phyloP scores from a whole-genome alignment of 257 asterid genomes.

The Nemophila menziesii region DNA sequence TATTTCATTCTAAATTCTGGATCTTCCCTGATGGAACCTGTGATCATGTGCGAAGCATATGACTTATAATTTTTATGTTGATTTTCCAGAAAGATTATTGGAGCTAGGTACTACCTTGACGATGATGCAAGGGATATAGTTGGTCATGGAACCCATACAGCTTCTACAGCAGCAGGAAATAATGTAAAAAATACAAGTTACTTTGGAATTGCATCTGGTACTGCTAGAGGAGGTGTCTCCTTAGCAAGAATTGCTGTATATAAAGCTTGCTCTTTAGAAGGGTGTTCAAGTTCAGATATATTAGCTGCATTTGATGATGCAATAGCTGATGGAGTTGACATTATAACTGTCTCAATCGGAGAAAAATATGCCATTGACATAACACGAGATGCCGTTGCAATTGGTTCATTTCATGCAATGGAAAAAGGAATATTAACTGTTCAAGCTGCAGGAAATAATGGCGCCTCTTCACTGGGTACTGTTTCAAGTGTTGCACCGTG shows the following conservation, averaged over 20 bases:
- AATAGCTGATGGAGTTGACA: conserved; percentile 37
- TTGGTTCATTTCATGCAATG: conserved; percentile 1
- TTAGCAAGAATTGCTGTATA: conserved; percentile 27
- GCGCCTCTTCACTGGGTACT: background rate
- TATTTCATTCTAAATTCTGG: too few species aligned
- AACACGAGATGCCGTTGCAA: conserved; percentile 13
- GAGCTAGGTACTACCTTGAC: conserved; percentile 7
- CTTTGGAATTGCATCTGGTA: conserved; percentile 21
- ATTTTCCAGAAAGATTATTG: conserved; percentile 6
- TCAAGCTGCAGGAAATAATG: conserved; percentile 14
- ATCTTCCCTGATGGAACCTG: too few species aligned
- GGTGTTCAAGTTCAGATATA: background rate
- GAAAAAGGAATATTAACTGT: conserved; percentile 1
- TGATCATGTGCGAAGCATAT: too few species aligned
- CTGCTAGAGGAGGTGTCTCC: conserved; percentile 31
- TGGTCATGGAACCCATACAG: conserved; percentile 9
- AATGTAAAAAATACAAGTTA: conserved; percentile 2
- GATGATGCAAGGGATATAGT: background rate
- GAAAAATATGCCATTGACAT: rapidly evolving
- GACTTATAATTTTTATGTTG: background rate
- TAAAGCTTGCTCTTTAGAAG: background rate
- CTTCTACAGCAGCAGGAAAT: conserved; percentile 8
- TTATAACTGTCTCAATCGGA: conserved; percentile 25
- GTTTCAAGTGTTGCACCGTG: background rate
- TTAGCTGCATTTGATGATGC: conserved; percentile 40